A percentile compares a stretch with the other conserved stretches of the same genome.
Conservation (phyloP, 371 early-diverging fungal genomes). For the Rhizopus sp. region DNA sequence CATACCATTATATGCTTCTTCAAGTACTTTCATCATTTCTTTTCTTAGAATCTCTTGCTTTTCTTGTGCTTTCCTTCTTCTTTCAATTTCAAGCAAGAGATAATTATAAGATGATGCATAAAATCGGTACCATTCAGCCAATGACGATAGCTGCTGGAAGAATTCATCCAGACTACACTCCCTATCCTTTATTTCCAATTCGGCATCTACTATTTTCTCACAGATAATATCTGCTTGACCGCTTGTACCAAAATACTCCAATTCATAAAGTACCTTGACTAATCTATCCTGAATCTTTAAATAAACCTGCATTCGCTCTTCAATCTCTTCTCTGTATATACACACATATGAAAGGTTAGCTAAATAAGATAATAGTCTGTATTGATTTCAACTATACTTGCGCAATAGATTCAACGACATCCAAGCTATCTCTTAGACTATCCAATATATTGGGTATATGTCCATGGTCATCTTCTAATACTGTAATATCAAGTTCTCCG, state of each 20-base stretch:
- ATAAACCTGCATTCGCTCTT: constrained; percentile 32
- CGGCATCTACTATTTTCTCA: constrained; percentile 35
- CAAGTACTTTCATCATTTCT: constrained; percentile 31
- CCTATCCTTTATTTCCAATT: constrained; percentile 36
- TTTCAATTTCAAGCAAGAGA: constrained; percentile 41
- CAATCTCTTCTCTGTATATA: constrained; percentile 33
- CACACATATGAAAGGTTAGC: neutral
- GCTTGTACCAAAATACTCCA: constrained; percentile 34
- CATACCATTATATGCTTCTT: constrained; percentile 37
- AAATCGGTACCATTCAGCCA: constrained; percentile 42
- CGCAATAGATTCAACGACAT: constrained; percentile 31
- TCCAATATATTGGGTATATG: constrained; percentile 47
- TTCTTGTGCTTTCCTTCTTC: constrained; percentile 33
- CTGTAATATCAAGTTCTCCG: constrained; percentile 38
- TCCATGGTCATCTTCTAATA: constrained; percentile 45
- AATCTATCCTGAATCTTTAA: constrained; percentile 30
- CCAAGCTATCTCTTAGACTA: constrained; percentile 31
- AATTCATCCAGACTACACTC: constrained; percentile 33
- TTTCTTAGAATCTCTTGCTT: constrained; percentile 29
- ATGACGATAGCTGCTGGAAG: constrained; percentile 35
- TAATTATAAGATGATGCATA: constrained; percentile 44
- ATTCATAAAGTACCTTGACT: constrained; percentile 29
- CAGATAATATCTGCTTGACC: constrained; percentile 36
- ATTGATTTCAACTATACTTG: neutral
- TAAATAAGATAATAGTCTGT: neutral